A percentile compares a stretch with the other conserved stretches of the same genome.
Evolutionary conservation across 2,329 filamentous ascomycete genomes (phyloP).

Genomic region (Ascochyta clinopodiicola): DNA sequence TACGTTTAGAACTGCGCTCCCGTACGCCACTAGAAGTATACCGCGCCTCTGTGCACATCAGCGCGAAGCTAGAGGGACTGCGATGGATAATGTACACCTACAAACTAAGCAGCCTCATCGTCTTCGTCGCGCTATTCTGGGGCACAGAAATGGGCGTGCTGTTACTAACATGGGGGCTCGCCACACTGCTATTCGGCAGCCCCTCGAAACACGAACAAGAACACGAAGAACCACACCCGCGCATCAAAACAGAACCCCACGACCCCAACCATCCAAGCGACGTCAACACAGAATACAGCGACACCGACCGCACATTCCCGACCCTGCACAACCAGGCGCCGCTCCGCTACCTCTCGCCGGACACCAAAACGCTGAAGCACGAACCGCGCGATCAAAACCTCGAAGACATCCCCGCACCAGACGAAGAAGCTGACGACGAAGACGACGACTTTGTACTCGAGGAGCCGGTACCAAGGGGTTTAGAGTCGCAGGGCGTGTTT

Average conservation of each 20-base stretch:
- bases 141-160: conserved; percentile 72
- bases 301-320: conserved; percentile 58
- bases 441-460: conserved; percentile 54
- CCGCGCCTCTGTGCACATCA: conserved; percentile 69
- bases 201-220: background rate
- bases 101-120: conserved; percentile 70
- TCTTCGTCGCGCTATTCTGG: conserved; percentile 80
- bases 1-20: conserved; percentile 73
- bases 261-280: conserved; percentile 19
- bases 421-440: conserved; percentile 53
- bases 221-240: conserved; percentile 4
- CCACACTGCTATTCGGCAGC: conserved; percentile 53
- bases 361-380: conserved; percentile 25
- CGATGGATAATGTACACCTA: conserved; percentile 82
- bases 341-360: conserved; percentile 45
- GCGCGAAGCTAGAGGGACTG: conserved; percentile 77
- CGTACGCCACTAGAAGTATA: conserved; percentile 79
- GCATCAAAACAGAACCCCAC: conserved; percentile 18
- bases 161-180: conserved; percentile 66
- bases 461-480: conserved; percentile 23
- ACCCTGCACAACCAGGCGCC: conserved; percentile 53
- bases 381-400: conserved; percentile 20
- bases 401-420: conserved; percentile 31
- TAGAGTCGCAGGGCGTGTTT: conserved; percentile 21
- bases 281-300: conserved; percentile 41